Base-by-base conservation (phyloP, 257 asterid species). In the Nicotiana otophora region DNA sequence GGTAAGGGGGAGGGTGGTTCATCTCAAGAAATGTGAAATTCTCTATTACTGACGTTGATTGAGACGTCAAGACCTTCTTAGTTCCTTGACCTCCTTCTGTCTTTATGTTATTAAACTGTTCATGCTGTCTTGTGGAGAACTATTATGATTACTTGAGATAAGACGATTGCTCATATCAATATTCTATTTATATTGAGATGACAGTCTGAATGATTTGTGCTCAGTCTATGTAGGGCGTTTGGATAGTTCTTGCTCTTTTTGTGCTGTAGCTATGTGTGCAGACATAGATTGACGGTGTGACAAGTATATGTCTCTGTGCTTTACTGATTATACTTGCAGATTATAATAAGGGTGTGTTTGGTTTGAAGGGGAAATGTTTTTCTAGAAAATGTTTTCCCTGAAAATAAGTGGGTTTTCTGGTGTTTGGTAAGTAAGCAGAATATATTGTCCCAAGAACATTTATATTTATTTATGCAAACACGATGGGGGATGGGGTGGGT, bases 111-210 rank as follows among this genome's bases (percentile, higher is more conserved):
- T 74, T 48, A 26, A 74, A 33, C 26, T 48, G 62, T 74, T 48
- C 80, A 74, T 74, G 80, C 62, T 48, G 42, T 74, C 39, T 46
- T 7, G 39, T 74, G 36, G 79, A 46, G 61, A 72, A 72, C 61
- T 46, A 46, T 23, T 72, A 72, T 2, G 79, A 70, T n/a, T 23
- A 60, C 15, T 61, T 61, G 66, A 61, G 66, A 61, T 20, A 20
- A 20, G 66, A 62, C 16, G 7, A 62, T 10, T 10, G 7, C 10
- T 42, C 36, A 20, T 70, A 10, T 15, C 34, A 42, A 42, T 20
- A 11, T 69, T 69, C 78, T 39, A 9, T n/a, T 11, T 39, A 1
- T 62, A 5, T 39, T 70, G 58, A 11, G 33, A 70, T 39, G 46
- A 42, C n/a, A 7, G 33, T 70, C 34, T 39, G 58, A 70, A 70